A percentile compares a stretch with the other conserved stretches of the same genome.
These are phyloP conservation scores for Rubia yunnanensis DNA, from an alignment of 257 asterid species.

Conservation along the genomic window DNA sequence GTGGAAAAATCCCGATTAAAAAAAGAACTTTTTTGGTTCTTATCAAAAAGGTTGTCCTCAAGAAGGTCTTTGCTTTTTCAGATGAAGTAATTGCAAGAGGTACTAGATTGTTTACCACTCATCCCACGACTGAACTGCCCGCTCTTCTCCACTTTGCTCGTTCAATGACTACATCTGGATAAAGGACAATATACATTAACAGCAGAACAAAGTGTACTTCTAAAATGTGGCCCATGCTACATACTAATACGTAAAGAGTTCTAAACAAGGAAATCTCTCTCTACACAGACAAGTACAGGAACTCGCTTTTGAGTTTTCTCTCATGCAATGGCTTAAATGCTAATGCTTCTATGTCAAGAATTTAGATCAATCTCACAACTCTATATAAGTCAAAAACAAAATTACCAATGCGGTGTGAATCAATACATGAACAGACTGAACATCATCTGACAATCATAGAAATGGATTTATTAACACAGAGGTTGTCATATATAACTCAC, in stretches of 20 bases:
- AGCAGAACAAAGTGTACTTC: too few species aligned
- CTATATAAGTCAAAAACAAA: neutral
- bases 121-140: conserved; percentile 65
- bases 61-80: neutral
- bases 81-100: conserved; percentile 1
- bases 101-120: conserved; percentile 53
- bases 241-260: too few species aligned
- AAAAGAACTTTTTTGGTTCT: neutral
- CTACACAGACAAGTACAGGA: too few species aligned
- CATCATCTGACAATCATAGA: neutral
- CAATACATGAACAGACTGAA: neutral
- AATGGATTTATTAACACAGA: neutral
- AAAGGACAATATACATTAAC: too few species aligned
- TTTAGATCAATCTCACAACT: neutral
- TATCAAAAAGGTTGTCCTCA: neutral
- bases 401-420: neutral
- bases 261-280: too few species aligned
- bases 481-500: neutral
- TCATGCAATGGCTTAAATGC: neutral
- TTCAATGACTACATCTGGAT: too few species aligned
- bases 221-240: too few species aligned
- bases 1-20: neutral
- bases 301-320: too few species aligned
- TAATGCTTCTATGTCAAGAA: neutral
- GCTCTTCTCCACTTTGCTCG: conserved; percentile 55